Base-by-base conservation (phyloP, 2,329 filamentous ascomycete genomes). In the Apiospora aurea region DNA sequence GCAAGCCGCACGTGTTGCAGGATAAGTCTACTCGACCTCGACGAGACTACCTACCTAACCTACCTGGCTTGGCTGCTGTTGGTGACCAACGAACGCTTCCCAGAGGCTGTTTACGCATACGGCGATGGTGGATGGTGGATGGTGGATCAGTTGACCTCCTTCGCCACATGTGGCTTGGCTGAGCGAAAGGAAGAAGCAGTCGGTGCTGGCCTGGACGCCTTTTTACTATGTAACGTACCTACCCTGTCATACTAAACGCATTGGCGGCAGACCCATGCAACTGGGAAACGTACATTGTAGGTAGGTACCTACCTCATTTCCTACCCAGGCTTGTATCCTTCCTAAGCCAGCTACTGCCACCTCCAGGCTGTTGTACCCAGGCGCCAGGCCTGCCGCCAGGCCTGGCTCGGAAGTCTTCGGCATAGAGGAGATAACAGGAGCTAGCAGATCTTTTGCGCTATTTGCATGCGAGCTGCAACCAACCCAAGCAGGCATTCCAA, bases 401-500 rank as follows among this genome's bases (percentile, higher is more conserved):
- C 24, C 41, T 43, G 53, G 64, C 70, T 71, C 70, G 70, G 70
- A 64, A 69, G 64, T 57, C 68, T 67, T 71, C 70, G 70, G 70
- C 70, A 68, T 46, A 61, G 69, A 29, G 51, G 26, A 21, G 53
- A 34, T 51, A 51, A 29, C 44, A 49, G 29, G 29, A 70, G 66
- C 69, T 70, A 67, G 69, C 66, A 66, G 41, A 72, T 71, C 70
- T 74, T 71, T 74, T 71, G 67, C 71, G 71, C 71, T 71, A 74
- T 74, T 74, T 74, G 71, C 41, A 51, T 71, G 43, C 47, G 18
- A 47, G 29, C 41, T 68, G 70, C 46, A 38, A 67, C 47, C 68
- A 43, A 41, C 72, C 51, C 72, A 66, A 53, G 46, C 47, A 29
- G 46, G 72, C 73, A 66, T 67, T 64, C 75, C 73, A 76, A 74